These are phyloP conservation scores for Biscogniauxia marginata DNA, from an alignment of 2,329 filamentous ascomycete species.

Conservation along the genomic window DNA sequence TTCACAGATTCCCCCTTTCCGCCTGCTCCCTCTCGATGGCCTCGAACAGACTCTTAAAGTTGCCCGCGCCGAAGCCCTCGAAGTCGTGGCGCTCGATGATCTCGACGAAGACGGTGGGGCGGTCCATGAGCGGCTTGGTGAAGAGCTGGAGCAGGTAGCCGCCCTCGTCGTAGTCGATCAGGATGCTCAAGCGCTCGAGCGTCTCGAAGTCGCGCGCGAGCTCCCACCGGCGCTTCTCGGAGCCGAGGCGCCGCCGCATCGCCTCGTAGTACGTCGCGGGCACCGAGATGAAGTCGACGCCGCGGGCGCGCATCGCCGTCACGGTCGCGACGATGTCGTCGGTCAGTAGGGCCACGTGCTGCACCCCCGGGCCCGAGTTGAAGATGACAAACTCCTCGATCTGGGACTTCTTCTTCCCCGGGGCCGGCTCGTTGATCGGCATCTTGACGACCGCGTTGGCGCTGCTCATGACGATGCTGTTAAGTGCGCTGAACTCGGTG, in stretches of 20 bases:
- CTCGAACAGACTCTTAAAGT: slow-evolving; percentile 94
- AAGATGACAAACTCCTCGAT: slow-evolving; percentile 93
- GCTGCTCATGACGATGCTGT: slow-evolving; percentile 86
- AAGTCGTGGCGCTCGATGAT: slow-evolving; percentile 93
- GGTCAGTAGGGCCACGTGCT: slow-evolving; percentile 89
- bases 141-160: slow-evolving; percentile 80
- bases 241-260: slow-evolving; percentile 71
- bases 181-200: slow-evolving; percentile 74
- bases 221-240: slow-evolving; percentile 56
- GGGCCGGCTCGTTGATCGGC: slow-evolving; percentile 95
- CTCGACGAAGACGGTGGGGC: slow-evolving; percentile 93
- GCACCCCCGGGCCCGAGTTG: slow-evolving; percentile 85
- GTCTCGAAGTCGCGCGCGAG: slow-evolving; percentile 78
- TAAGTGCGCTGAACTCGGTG: slow-evolving; percentile 88
- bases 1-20: slow-evolving; percentile 74
- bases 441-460: slow-evolving; percentile 88
- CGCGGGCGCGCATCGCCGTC: slow-evolving; percentile 74
- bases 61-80: slow-evolving; percentile 88
- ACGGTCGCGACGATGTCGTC: slow-evolving; percentile 77
- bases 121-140: slow-evolving; percentile 87
- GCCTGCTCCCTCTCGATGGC: slow-evolving; percentile 93
- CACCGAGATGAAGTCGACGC: slow-evolving; percentile 90
- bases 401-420: slow-evolving; percentile 86
- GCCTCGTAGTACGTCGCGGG: slow-evolving; percentile 82
- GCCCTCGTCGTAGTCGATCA: slow-evolving; percentile 93